Conservation (phyloP, 441 rosid genomes). For the Heliophila coronopifolia region DNA sequence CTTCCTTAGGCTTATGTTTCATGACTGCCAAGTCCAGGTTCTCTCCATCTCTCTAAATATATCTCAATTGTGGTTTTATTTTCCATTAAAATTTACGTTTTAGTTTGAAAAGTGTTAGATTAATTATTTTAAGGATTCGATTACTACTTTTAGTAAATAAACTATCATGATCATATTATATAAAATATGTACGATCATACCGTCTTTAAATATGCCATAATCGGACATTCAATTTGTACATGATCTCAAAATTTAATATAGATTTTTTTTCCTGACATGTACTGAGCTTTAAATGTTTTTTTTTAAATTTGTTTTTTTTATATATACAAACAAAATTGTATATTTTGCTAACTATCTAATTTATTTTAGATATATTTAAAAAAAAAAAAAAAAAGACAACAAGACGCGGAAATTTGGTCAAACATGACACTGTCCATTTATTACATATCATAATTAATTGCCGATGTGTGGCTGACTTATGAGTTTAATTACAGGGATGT, state of each 20-base stretch:
- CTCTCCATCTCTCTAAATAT: background rate
- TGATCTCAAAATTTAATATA: background rate
- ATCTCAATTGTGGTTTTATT: no score
- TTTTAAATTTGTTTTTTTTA: no score
- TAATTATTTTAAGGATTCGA: background rate
- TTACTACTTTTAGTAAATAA: background rate
- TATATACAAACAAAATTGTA: background rate
- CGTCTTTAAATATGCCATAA: background rate
- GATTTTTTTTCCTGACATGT: background rate
- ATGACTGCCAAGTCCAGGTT: constrained; percentile 52
- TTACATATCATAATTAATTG: background rate
- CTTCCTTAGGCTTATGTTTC: constrained; percentile 43
- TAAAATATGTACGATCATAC: background rate
- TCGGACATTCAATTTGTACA: background rate
- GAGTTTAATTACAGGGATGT: constrained; percentile 44
- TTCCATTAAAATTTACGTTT: no score
- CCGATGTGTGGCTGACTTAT: background rate
- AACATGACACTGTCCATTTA: constrained; percentile 8
- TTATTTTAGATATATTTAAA: background rate
- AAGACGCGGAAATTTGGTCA: background rate
- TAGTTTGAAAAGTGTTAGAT: background rate
- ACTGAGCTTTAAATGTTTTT: background rate
- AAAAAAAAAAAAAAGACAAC: background rate
- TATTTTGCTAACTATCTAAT: background rate
- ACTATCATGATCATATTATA: background rate